Evolutionary conservation across 1,139 yeast genomes (phyloP).

Genomic region (Protomyces pachydermus): DNA sequence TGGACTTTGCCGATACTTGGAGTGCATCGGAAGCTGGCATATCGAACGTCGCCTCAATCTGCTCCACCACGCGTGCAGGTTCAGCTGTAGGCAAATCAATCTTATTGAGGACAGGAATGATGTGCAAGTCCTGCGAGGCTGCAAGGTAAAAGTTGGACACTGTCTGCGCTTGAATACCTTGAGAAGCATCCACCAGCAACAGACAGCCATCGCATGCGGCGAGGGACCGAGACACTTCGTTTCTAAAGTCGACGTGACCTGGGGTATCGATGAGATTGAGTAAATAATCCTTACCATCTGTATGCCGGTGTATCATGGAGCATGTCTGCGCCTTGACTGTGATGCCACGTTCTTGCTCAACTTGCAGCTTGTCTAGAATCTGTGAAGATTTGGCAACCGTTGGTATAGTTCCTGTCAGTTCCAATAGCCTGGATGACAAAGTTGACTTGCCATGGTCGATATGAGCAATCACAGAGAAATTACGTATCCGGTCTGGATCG

Average conservation of each 20-base stretch:
- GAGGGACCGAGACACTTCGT: conserved; percentile 87
- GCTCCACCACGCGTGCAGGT: conserved; percentile 72
- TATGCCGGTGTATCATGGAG: conserved; percentile 76
- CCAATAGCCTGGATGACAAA: conserved; percentile 76
- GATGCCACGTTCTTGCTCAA: conserved; percentile 91
- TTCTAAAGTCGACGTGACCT: conserved; percentile 93
- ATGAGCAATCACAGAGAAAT: conserved; percentile 93
- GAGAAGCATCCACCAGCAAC: conserved; percentile 84
- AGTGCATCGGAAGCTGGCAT: conserved; percentile 68
- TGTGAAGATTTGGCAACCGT: conserved; percentile 67
- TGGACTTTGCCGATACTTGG: conserved; percentile 89
- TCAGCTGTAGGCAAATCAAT: conserved; percentile 88
- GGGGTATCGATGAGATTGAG: conserved; percentile 94
- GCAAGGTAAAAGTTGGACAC: conserved; percentile 93
- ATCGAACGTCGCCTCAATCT: conserved; percentile 78
- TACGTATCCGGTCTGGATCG: conserved; percentile 42
- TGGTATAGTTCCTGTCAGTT: conserved; percentile 80
- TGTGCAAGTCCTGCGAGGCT: conserved; percentile 70
- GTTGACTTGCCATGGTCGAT: conserved; percentile 97
- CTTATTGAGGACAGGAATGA: conserved; percentile 86
- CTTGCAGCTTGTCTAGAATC: conserved; percentile 86
- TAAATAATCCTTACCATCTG: conserved; percentile 61
- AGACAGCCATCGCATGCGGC: conserved; percentile 97
- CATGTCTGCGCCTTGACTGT: conserved; percentile 97
- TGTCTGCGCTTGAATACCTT: conserved; percentile 96